phyloP scores from a whole-genome alignment of 345 rosid species.

The Triadica sebifera region DNA sequence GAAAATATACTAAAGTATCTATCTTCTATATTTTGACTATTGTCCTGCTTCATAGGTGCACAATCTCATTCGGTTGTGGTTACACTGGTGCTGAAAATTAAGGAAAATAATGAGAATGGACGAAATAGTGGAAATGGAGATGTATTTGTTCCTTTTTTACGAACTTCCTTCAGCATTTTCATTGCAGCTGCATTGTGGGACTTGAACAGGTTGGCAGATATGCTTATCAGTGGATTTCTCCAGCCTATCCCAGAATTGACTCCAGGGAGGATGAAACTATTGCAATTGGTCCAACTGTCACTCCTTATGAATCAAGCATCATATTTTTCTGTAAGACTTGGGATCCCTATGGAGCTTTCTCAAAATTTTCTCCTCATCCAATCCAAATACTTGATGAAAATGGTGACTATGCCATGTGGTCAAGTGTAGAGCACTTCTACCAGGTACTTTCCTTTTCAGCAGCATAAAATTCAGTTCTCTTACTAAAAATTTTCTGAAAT shows the following conservation, averaged over 20 bases:
- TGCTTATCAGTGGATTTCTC: slow-evolving; percentile 89
- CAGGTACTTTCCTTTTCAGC: slow-evolving; percentile 51
- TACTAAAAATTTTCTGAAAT: neutral
- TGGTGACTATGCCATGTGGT: slow-evolving; percentile 64
- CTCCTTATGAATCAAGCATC: slow-evolving; percentile 67
- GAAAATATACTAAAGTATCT: no score
- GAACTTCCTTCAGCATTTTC: neutral
- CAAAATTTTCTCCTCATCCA: slow-evolving; percentile 87
- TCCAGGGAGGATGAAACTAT: slow-evolving; percentile 72
- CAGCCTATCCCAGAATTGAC: slow-evolving; percentile 84
- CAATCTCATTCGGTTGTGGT: no score
- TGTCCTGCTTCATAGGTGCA: neutral
- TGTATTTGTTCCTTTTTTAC: neutral
- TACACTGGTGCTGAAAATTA: no score
- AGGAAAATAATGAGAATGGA: neutral
- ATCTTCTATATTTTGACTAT: no score
- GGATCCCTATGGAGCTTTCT: slow-evolving; percentile 94
- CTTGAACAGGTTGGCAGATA: slow-evolving; percentile 80
- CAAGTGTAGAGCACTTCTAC: slow-evolving; percentile 80
- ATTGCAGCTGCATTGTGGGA: slow-evolving; percentile 5
- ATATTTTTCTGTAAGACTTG: slow-evolving; percentile 89
- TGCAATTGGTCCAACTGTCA: slow-evolving; percentile 75
- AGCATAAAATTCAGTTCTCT: slow-evolving; percentile 9
- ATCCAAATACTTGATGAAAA: slow-evolving; percentile 59
- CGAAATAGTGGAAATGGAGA: neutral